These are phyloP conservation scores for Sporothrix brunneoviolacea DNA, from an alignment of 2,329 filamentous ascomycete species.

Conservation along the genomic window DNA sequence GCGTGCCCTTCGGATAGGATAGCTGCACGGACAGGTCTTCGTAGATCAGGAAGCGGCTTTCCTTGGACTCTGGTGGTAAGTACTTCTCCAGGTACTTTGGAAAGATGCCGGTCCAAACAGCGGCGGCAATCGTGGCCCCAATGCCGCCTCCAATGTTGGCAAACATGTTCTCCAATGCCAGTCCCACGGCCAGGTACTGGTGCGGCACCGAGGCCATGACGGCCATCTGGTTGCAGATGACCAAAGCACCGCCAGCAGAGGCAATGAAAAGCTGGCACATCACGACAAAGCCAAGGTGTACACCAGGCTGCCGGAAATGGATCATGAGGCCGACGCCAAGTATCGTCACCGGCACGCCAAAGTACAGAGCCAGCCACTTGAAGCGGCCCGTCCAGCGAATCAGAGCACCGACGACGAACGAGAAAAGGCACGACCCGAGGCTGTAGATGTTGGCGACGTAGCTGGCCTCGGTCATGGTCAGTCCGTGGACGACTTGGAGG, in stretches of 20 bases:
- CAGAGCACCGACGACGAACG: constrained; percentile 36
- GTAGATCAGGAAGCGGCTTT: constrained; percentile 44
- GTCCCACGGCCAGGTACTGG: constrained; percentile 23
- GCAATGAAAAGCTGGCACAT: constrained; percentile 49
- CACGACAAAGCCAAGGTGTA: constrained; percentile 43
- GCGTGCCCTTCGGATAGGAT: constrained; percentile 41
- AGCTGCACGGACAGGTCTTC: constrained; percentile 45
- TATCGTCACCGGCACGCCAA: constrained; percentile 47
- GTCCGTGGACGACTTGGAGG: constrained; percentile 19
- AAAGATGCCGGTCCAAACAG: constrained; percentile 55
- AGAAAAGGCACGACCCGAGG: constrained; percentile 32
- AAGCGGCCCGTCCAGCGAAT: constrained; percentile 38
- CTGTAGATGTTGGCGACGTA: constrained; percentile 17
- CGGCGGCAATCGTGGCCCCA: constrained; percentile 51
- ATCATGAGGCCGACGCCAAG: constrained; percentile 49
- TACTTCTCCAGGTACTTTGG: constrained; percentile 41
- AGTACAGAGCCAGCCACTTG: constrained; percentile 33
- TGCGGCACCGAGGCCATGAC: constrained; percentile 52
- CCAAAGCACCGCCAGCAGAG: constrained; percentile 49
- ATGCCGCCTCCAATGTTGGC: constrained; percentile 53
- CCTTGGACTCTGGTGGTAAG: constrained; percentile 36
- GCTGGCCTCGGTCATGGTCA: constrained; percentile 16
- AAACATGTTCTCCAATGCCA: constrained; percentile 30
- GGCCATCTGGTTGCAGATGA: constrained; percentile 52
- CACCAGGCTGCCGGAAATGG: constrained; percentile 44